Evolutionary conservation across 2,329 filamentous ascomycete species (phyloP), one percentile per base, ranked within the genome.

Genomic region (Akanthomyces uredinophilus): DNA sequence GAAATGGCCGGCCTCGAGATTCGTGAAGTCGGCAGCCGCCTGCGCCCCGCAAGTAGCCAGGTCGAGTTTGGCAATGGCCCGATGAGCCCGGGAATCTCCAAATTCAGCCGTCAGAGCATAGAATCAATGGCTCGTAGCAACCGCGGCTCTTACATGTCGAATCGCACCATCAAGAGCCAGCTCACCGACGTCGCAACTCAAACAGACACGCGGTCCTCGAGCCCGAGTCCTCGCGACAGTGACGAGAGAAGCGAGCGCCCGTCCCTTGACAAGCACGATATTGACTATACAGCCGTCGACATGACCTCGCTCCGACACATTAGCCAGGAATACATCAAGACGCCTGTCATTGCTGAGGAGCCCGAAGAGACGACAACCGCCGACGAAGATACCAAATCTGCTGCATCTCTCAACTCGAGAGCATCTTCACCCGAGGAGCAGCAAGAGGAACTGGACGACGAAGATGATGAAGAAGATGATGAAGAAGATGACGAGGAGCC

Each of bases 1-100:
- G 92, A 96, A 71, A 88, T 92, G 78, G 90, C 92, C 64, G 94
- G 94, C 2, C 79, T 97, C 61, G 91, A 94, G 68, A 95, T 98
- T 66, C 85, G 90, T 58, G 93, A 97, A 77, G 93, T 93, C n/a
- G 92, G 92, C 39, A 85, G 87, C 55, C 70, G 70, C 7, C 80
- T 85, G 60, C 82, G 91, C 61, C 91, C 92, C 2, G 81, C 84
- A 27, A 92, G 88, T 77, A 91, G 88, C 63, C 85, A 89, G 67
- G 96, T 97, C 72, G 91, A 94, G 70, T 95, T 91, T 74, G 87
- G 87, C 66, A 90, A 91, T 3, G 86, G 82, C 58, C 89, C 91
- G 1, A 85, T 85, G 11, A 96, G 91, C 72, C 91, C 92, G 1
- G 77, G 87, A n/a, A 83, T 81, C 62, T 77, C 78, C 57, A 81